Conservation (phyloP, 768 basidiomycete genomes). For the Hygrophorus pudorinus region DNA sequence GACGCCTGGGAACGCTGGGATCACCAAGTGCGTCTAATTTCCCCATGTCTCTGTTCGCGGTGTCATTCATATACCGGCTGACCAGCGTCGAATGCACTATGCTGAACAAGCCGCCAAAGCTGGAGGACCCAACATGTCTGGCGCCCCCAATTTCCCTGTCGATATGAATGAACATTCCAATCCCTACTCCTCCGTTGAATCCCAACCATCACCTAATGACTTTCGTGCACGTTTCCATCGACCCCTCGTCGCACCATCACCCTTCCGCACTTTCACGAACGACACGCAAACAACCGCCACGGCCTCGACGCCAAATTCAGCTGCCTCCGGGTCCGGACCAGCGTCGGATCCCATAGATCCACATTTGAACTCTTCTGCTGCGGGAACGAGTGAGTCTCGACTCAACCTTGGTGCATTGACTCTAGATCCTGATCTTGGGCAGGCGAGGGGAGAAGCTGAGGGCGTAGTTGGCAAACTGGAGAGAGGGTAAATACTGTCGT, state of each 20-base stretch:
- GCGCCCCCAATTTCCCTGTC: conserved; percentile 16
- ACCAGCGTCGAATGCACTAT: conserved; percentile 32
- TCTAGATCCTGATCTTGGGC: conserved; percentile 8
- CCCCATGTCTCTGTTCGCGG: conserved; percentile 2
- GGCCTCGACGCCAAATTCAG: conserved; percentile 18
- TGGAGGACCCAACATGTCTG: conserved; percentile 19
- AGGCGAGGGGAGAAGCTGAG: conserved; percentile 8
- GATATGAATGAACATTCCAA: conserved; percentile 11
- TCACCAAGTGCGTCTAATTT: conserved; percentile 45
- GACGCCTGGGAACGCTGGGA: conserved; percentile 87
- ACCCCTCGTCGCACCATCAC: conserved; percentile 47
- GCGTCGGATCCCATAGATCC: conserved; percentile 27
- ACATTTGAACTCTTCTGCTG: conserved; percentile 15
- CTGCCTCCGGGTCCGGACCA: conserved; percentile 18
- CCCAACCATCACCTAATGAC: conserved; percentile 29
- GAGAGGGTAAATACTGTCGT: neutral
- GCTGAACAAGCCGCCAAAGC: conserved; percentile 25
- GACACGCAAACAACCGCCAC: conserved; percentile 9
- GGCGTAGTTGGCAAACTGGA: conserved; percentile 3
- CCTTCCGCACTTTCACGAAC: conserved; percentile 31
- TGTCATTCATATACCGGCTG: conserved; percentile 1
- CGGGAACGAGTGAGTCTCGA: conserved; percentile 8
- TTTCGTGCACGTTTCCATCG: conserved; percentile 61
- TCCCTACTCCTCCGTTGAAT: conserved; percentile 15
- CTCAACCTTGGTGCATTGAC: neutral